Percentiles rank a stretch among this genome's conserved stretches.
Evolutionary conservation across 192 early-diverging fungal genomes (phyloP).

Genomic region (Podila epicladia): DNA sequence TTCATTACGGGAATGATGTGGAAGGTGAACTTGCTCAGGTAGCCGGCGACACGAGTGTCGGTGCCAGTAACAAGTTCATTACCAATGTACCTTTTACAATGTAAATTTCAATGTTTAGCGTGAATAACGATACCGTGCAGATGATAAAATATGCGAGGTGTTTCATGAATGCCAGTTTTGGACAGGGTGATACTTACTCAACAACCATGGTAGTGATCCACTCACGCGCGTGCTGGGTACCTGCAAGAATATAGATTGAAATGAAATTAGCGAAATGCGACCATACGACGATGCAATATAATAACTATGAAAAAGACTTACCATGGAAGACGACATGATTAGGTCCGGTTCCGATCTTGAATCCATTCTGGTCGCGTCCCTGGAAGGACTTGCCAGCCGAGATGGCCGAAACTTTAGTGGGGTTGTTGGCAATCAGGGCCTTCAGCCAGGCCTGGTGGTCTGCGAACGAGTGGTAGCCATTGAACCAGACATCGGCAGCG

Average conservation of each 20-base stretch:
- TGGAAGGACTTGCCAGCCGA: constrained; percentile 39
- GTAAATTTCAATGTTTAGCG: background rate
- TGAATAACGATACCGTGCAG: background rate
- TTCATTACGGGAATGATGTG: constrained; percentile 68
- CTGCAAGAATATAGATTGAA: constrained; percentile 23
- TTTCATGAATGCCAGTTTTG: background rate
- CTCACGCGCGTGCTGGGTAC: constrained; percentile 70
- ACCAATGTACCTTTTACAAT: constrained; percentile 22
- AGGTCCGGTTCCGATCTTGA: constrained; percentile 37
- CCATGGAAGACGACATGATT: constrained; percentile 50
- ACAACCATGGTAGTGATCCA: constrained; percentile 65
- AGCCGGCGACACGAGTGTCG: constrained; percentile 44
- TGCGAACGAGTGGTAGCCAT: constrained; percentile 39
- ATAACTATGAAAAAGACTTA: background rate
- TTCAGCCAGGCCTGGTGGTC: constrained; percentile 35
- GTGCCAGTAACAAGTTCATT: constrained; percentile 39
- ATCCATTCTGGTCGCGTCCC: constrained; percentile 28
- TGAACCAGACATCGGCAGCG: constrained; percentile 26
- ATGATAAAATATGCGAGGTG: background rate
- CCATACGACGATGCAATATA: background rate
- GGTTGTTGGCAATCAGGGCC: constrained; percentile 28
- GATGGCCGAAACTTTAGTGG: constrained; percentile 21
- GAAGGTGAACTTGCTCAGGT: constrained; percentile 60
- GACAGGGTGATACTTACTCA: constrained; percentile 50
- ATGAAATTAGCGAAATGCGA: background rate